Evolutionary conservation across 2,329 filamentous ascomycete genomes (phyloP).

Genomic region (Penicillium freii): DNA sequence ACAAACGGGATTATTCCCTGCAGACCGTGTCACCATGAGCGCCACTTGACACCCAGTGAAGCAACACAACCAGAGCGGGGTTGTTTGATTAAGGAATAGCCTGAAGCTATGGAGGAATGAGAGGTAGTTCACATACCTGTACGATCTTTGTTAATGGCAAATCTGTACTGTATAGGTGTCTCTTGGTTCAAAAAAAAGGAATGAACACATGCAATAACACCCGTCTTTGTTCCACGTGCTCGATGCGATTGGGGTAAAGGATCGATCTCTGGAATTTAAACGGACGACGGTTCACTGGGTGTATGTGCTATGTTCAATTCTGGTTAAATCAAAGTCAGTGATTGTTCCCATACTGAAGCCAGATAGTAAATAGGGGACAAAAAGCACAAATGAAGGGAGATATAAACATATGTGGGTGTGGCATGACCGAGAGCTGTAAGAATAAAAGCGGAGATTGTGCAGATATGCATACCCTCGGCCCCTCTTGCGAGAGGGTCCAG

Average conservation of each 20-base stretch:
- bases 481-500: slow-evolving; percentile 1
- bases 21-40: slow-evolving; percentile 3
- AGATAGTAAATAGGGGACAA: not conserved
- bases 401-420: not conserved
- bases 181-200: not conserved
- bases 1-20: not conserved
- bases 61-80: slow-evolving; percentile 10
- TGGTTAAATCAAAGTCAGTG: not conserved
- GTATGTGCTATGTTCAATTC: slow-evolving; percentile 18
- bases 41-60: slow-evolving; percentile 8
- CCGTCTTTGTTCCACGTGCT: slow-evolving; percentile 20
- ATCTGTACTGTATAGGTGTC: slow-evolving; percentile 7
- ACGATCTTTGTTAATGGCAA: slow-evolving; percentile 1
- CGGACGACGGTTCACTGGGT: slow-evolving; percentile 3
- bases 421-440: slow-evolving; percentile 2
- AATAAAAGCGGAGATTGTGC: slow-evolving; percentile 1
- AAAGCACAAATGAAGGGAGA: not conserved
- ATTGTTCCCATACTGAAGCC: not conserved
- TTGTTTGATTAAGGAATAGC: not conserved
- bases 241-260: slow-evolving; percentile 1
- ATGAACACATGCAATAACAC: slow-evolving; percentile 14
- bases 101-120: not conserved
- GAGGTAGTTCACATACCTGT: slow-evolving; percentile 11
- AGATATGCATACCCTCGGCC: slow-evolving; percentile 5
- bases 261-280: slow-evolving; percentile 10